Evolutionary conservation across 306 rosid species (phyloP), one percentile per base, ranked within the genome.

Genomic region (Boehmeria nivea): DNA sequence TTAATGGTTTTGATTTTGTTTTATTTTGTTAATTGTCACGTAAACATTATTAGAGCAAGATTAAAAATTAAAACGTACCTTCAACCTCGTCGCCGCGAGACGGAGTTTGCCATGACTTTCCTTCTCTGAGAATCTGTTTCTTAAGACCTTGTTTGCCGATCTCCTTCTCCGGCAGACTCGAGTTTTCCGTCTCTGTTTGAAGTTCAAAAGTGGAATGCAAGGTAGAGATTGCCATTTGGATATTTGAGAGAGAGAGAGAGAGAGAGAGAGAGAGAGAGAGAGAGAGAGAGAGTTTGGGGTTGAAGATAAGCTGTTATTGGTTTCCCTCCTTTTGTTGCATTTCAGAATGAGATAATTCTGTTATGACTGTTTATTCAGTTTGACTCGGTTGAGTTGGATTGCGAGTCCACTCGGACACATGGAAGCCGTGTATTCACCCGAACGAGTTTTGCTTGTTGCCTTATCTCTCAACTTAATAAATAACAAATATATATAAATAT

Each of bases 61-160:
- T n/a, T n/a, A n/a, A n/a, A n/a, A n/a, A n/a, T 37, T 12, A 38
- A 21, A 37, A 4, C 10, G 4, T 51, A 83, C 91, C 87, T 78
- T 77, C 64, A 4, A 75, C 85, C 72, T 78, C 73, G 50, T 84
- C 87, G 14, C 93, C 93, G 20, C 43, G 67, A 46, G 70, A 67
- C 25, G 93, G 87, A 70, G 85, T 80, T 58, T 80, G 81, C 85
- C 87, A 84, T 45, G 83, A 39, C 55, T 60, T 24, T 58, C 93
- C 87, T 67, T 58, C 57, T 37, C 26, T 58, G 69, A 77, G 68
- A 69, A 83, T 55, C 68, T 38, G 64, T 63, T 83, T 80, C 9
- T 64, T 75, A 59, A 83, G 87, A 54, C 91, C 84, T 18, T 72
- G 74, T 39, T 57, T 84, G 54, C 93, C 83, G 33, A 84, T 74